A percentile compares a stretch with the other conserved stretches of the same genome.
phyloP scores from a whole-genome alignment of 2,329 filamentous ascomycete species.

The Lachnellula arida region DNA sequence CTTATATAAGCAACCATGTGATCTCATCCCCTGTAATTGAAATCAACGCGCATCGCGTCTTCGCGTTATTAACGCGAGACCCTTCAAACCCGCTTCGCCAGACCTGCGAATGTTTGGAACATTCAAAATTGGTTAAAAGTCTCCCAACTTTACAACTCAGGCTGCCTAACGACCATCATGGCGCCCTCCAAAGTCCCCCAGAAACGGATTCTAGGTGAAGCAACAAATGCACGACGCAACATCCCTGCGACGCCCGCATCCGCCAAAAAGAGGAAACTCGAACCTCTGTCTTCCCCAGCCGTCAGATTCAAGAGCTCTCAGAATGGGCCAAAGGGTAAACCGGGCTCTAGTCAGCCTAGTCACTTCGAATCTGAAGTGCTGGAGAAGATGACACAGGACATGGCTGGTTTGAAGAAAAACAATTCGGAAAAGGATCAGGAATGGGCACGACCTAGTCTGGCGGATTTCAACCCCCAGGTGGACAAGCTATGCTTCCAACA shows the following conservation, averaged over 20 bases:
- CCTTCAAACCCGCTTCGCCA: background rate
- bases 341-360: constrained; percentile 72
- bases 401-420: constrained; percentile 75
- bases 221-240: constrained; percentile 60
- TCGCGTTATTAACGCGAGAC: background rate
- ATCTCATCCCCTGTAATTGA: background rate
- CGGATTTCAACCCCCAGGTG: constrained; percentile 55
- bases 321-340: constrained; percentile 55
- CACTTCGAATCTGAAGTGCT: constrained; percentile 90
- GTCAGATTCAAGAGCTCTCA: constrained; percentile 59
- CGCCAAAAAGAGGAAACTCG: constrained; percentile 72
- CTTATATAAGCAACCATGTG: no score
- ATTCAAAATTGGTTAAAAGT: background rate
- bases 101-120: background rate
- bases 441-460: constrained; percentile 68
- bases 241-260: constrained; percentile 49
- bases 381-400: constrained; percentile 93
- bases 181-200: constrained; percentile 50
- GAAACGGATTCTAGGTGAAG: constrained; percentile 69
- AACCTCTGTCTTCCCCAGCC: constrained; percentile 53
- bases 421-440: constrained; percentile 92
- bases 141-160: background rate
- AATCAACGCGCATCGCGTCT: background rate
- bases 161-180: constrained; percentile 19
- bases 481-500: constrained; percentile 86